phyloP scores from a whole-genome alignment of 768 basidiomycete genomes.

The Tricholoma bakamatsutake region DNA sequence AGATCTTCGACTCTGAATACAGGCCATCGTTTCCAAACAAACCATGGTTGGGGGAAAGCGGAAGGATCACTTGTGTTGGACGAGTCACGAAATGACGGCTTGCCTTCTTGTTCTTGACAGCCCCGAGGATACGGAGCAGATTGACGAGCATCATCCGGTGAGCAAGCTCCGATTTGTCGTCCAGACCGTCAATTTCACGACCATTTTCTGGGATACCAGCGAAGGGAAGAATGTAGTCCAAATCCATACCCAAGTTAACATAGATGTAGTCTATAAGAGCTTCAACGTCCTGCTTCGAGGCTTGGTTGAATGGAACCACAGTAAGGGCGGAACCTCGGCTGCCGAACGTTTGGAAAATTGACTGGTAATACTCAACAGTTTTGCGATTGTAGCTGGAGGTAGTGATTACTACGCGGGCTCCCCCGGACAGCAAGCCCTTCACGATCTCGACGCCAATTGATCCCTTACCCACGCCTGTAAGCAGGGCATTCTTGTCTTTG shows the following conservation, averaged over 20 bases:
- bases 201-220: conserved; percentile 99
- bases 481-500: conserved; percentile 97
- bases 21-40: conserved; percentile 96
- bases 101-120: conserved; percentile 97
- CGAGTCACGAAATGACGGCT: conserved; percentile 94
- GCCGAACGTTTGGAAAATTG: conserved; percentile 93
- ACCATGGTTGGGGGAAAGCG: conserved; percentile 97
- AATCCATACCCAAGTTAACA: conserved; percentile 87
- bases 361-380: conserved; percentile 97
- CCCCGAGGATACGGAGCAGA: conserved; percentile 90
- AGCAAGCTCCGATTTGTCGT: conserved; percentile 96
- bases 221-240: conserved; percentile 98
- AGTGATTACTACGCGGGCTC: conserved; percentile 94
- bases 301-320: conserved; percentile 99
- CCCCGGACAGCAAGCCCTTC: conserved; percentile 94
- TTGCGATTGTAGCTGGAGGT: conserved; percentile 96
- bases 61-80: conserved; percentile 97
- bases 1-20: conserved; percentile 98
- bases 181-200: conserved; percentile 94
- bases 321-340: conserved; percentile 95
- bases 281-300: conserved; percentile 97
- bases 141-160: conserved; percentile 99
- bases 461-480: conserved; percentile 97
- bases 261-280: conserved; percentile 99
- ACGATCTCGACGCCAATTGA: conserved; percentile 98